Percentiles rank a stretch among this genome's conserved stretches.
Conservation (phyloP, 2,329 filamentous ascomycete species). For the Aspergillus intermedius region DNA sequence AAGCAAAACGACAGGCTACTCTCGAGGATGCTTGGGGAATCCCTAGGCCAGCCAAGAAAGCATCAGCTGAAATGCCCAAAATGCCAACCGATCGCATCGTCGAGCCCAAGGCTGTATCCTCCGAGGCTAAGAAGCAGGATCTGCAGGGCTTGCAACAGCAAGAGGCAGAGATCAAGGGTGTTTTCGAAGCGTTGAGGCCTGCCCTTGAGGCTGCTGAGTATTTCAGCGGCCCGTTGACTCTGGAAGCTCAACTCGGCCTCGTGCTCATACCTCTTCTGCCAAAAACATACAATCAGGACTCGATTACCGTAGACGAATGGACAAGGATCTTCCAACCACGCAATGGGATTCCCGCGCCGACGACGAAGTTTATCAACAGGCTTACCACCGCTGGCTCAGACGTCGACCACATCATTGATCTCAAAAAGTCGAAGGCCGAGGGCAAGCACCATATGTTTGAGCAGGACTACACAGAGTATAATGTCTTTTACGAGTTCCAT, state of each 20-base stretch:
- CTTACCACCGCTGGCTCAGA: conserved; percentile 37
- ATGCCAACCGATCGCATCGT: not conserved
- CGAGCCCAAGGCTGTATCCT: not conserved
- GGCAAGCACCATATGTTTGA: conserved; percentile 22
- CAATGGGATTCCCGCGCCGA: conserved; percentile 19
- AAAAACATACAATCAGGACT: conserved; percentile 11
- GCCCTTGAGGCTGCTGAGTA: conserved; percentile 27
- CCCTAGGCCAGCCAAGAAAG: conserved; percentile 4
- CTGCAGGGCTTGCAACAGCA: not conserved
- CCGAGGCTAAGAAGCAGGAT: not conserved
- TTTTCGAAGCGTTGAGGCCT: conserved; percentile 25
- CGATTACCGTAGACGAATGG: conserved; percentile 22
- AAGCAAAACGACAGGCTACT: conserved; percentile 20
- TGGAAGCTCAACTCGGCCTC: conserved; percentile 35
- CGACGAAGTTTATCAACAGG: conserved; percentile 29
- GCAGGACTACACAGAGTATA: conserved; percentile 13
- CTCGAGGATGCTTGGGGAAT: conserved; percentile 25
- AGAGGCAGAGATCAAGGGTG: conserved; percentile 11
- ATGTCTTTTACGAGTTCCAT: conserved; percentile 34
- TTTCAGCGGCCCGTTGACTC: conserved; percentile 28
- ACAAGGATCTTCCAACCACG: conserved; percentile 26
- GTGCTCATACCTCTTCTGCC: conserved; percentile 24
- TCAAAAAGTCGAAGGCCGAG: conserved; percentile 19
- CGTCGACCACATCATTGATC: conserved; percentile 32
- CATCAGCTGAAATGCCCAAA: not conserved